Base-by-base conservation (phyloP, 371 early-diverging fungal genomes). In the Chytridium lagenaria region DNA sequence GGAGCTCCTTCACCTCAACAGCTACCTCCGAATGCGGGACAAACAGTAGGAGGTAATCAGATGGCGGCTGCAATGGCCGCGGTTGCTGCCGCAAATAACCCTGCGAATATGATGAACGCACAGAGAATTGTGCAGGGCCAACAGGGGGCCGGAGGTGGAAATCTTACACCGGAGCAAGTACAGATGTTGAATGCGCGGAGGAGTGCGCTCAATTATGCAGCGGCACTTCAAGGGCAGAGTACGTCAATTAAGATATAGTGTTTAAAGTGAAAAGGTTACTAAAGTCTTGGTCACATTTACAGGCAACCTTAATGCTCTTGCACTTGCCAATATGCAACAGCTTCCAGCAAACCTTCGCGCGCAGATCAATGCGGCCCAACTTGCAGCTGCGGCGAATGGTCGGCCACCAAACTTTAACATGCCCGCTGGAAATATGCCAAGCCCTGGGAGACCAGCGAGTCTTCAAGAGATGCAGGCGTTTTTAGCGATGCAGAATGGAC, bases 401-500 rank as follows among this genome's bases (percentile, higher is more conserved):
- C 55, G 55, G 55, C 55, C 55, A 55, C 55, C 55, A 55, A 28
- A 28, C 26, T 55, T 55, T 26, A 10, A 16, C 5, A 7, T 15
- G 10, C 55, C 10, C n/a, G n/a, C n/a, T n/a, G n/a, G n/a, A n/a
- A n/a, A n/a, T n/a, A n/a, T n/a, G n/a, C n/a, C n/a, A n/a, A n/a
- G n/a, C n/a, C n/a, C n/a, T n/a, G n/a, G n/a, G n/a, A n/a, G n/a
- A n/a, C n/a, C n/a, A n/a, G n/a, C n/a, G n/a, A n/a, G n/a, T n/a
- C 10, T 7, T 37, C 44, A 28, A 49, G 63, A 74, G 28, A n/a
- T 39, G 33, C 69, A 69, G 3, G 74, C 74, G 19, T 40, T 74
- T 22, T 23, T 69, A 50, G 74, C 74, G 31, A 26, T 74, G 50
- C 74, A 74, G 38, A 74, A 69, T 65, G 66, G 63, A 15, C 66